Evolutionary conservation across 495 filamentous ascomycete genomes (phyloP).

Genomic region (Hyphodiscus hymeniophilus): DNA sequence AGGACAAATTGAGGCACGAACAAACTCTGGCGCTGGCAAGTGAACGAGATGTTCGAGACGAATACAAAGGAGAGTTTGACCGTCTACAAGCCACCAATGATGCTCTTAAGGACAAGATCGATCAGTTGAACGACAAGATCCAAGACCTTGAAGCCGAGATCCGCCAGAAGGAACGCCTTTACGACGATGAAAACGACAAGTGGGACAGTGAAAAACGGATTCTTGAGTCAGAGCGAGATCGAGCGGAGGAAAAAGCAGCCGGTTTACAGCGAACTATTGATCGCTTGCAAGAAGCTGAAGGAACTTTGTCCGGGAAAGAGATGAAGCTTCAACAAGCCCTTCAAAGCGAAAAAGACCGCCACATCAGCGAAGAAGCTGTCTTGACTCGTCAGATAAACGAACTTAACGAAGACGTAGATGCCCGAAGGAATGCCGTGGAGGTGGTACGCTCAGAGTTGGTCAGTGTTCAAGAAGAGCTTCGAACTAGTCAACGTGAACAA

Average conservation of each 20-base stretch:
- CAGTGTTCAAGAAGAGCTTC: constrained; percentile 56
- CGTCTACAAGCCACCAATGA: constrained; percentile 59
- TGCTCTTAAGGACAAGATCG: constrained; percentile 59
- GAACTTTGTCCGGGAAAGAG: constrained; percentile 57
- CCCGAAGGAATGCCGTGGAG: constrained; percentile 44
- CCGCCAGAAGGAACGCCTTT: constrained; percentile 64
- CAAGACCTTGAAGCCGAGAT: constrained; percentile 62
- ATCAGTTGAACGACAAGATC: constrained; percentile 56
- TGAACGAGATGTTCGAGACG: constrained; percentile 42
- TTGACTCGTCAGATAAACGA: constrained; percentile 50
- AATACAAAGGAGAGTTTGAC: constrained; percentile 57
- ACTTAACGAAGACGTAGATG: constrained; percentile 45
- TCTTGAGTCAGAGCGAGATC: constrained; percentile 56
- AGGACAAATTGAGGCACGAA: constrained; percentile 49
- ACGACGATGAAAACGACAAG: constrained; percentile 59
- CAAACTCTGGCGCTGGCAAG: constrained; percentile 49
- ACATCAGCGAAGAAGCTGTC: constrained; percentile 45
- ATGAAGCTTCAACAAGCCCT: constrained; percentile 55
- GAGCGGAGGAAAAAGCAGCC: constrained; percentile 57
- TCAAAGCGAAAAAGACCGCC: constrained; percentile 49
- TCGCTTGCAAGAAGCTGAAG: constrained; percentile 58
- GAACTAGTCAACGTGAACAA: constrained; percentile 56
- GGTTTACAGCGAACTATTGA: constrained; percentile 68
- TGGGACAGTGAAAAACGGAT: constrained; percentile 60
- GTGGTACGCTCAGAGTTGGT: constrained; percentile 51